Percentiles rank a stretch among this genome's conserved stretches.
Conservation (phyloP, 2,329 filamentous ascomycete species). For the Myriangium duriaei region DNA sequence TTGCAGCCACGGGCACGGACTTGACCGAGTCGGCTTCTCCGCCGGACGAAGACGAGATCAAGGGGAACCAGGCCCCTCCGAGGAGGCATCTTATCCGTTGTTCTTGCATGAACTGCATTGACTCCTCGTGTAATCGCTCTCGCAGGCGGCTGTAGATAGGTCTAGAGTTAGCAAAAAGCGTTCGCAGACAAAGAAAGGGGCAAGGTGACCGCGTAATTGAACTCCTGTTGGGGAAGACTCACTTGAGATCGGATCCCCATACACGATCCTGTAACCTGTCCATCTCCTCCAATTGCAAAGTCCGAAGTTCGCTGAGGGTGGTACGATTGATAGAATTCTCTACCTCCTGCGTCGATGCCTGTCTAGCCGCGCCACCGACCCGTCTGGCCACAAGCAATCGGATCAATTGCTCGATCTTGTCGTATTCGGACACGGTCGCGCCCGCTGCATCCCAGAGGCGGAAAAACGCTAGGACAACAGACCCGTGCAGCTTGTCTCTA, state of each 20-base stretch:
- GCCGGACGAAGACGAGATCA: slow-evolving; percentile 36
- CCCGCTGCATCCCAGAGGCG: slow-evolving; percentile 85
- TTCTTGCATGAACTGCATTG: slow-evolving; percentile 92
- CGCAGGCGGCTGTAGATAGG: slow-evolving; percentile 64
- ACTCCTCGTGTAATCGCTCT: slow-evolving; percentile 81
- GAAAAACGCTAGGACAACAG: slow-evolving; percentile 76
- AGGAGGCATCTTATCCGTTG: slow-evolving; percentile 84
- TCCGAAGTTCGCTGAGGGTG: slow-evolving; percentile 64
- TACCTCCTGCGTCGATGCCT: slow-evolving; percentile 72
- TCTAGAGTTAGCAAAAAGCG: neutral
- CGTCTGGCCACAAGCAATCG: slow-evolving; percentile 84
- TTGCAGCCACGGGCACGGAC: slow-evolving; percentile 22
- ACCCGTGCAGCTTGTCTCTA: slow-evolving; percentile 82
- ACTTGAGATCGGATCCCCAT: slow-evolving; percentile 77
- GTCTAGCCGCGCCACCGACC: slow-evolving; percentile 67
- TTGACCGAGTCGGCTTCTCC: slow-evolving; percentile 20
- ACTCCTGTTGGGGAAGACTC: slow-evolving; percentile 11
- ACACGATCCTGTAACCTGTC: slow-evolving; percentile 86
- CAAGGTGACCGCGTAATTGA: slow-evolving; percentile 15
- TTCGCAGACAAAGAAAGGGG: neutral
- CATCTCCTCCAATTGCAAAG: slow-evolving; percentile 85
- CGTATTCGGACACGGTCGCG: slow-evolving; percentile 75
- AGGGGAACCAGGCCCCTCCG: slow-evolving; percentile 76
- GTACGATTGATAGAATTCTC: slow-evolving; percentile 82
- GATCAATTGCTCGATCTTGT: slow-evolving; percentile 83